Base-by-base conservation (phyloP, 768 basidiomycete genomes). In the Trametes coccinea region DNA sequence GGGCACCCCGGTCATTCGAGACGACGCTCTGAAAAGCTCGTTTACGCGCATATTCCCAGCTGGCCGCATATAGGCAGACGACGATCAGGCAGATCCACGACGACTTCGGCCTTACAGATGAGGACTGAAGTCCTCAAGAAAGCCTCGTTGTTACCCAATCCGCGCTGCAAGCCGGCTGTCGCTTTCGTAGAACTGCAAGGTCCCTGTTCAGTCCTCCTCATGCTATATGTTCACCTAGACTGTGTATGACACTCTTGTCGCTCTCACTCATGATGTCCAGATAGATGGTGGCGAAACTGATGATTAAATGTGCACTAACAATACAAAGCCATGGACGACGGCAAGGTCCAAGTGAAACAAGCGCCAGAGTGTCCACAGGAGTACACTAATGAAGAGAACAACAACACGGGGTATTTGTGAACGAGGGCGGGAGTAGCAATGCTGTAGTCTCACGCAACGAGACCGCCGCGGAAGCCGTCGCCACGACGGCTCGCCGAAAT, bases 81-180 rank as follows among this genome's bases (percentile, higher is more conserved):
- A 93, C 92, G 0, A 79, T 93, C 47, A 78, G 85, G 53, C 84
- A 91, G 71, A 82, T 92, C 17, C 90, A 93, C 68, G 78, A 84
- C 51, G 90, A 93, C 40, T 82, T 86, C 65, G 89, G 80, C 4
- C 78, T 93, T 44, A 78, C 78, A 16, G 79, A 79, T 58, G 78
- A 80, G 5, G 89, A 91, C 64, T 90, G 56, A 62, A 9, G n/a
- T 31, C 7, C 2, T 30, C 22, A 30, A 22, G 5, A n/a, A n/a
- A n/a, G n/a, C n/a, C n/a, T n/a, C n/a, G n/a, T n/a, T n/a, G n/a
- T n/a, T n/a, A n/a, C n/a, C n/a, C n/a, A n/a, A n/a, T n/a, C n/a
- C n/a, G n/a, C n/a, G n/a, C n/a, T n/a, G n/a, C n/a, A n/a, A n/a
- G n/a, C n/a, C n/a, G n/a, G n/a, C n/a, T n/a, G n/a, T n/a, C n/a